A percentile compares a stretch with the other conserved stretches of the same genome.
Conservation (phyloP, 345 rosid species). For the Linum lewisii region DNA sequence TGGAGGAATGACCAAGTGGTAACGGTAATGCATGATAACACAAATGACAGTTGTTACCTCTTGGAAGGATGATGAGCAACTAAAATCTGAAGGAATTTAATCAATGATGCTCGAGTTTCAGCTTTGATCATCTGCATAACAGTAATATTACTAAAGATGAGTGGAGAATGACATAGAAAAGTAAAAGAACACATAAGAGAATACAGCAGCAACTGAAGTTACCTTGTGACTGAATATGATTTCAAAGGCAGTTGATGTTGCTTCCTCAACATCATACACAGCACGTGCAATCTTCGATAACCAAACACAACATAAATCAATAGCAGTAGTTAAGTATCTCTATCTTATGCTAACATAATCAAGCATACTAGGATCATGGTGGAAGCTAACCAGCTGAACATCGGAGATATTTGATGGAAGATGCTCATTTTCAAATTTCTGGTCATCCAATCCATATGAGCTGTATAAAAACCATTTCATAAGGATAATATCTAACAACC, state of each 20-base stretch:
- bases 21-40: slow-evolving; percentile 4
- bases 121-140: slow-evolving; percentile 65
- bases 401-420: slow-evolving; percentile 62
- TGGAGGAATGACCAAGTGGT: slow-evolving; percentile 20
- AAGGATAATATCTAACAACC: not conserved
- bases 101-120: slow-evolving; percentile 62
- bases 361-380: slow-evolving; percentile 15
- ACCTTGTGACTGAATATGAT: slow-evolving; percentile 76
- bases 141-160: slow-evolving; percentile 10
- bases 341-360: not conserved
- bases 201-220: slow-evolving; percentile 1
- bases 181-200: not conserved
- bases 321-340: slow-evolving; percentile 5
- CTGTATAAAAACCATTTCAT: slow-evolving; percentile 26
- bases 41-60: slow-evolving; percentile 35
- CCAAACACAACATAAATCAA: slow-evolving; percentile 16
- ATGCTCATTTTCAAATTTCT: slow-evolving; percentile 65
- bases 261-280: slow-evolving; percentile 85
- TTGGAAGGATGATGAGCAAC: slow-evolving; percentile 91
- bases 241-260: slow-evolving; percentile 71
- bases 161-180: slow-evolving; percentile 9
- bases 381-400: slow-evolving; percentile 56
- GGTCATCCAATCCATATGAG: slow-evolving; percentile 71
- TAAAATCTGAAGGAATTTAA: slow-evolving; percentile 77
- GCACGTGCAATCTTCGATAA: slow-evolving; percentile 69